Percentiles rank a stretch among this genome's conserved stretches.
These are phyloP conservation scores for Paraconiothyrium sp. DNA, from an alignment of 2,329 filamentous ascomycete genomes.

Conservation along the genomic window DNA sequence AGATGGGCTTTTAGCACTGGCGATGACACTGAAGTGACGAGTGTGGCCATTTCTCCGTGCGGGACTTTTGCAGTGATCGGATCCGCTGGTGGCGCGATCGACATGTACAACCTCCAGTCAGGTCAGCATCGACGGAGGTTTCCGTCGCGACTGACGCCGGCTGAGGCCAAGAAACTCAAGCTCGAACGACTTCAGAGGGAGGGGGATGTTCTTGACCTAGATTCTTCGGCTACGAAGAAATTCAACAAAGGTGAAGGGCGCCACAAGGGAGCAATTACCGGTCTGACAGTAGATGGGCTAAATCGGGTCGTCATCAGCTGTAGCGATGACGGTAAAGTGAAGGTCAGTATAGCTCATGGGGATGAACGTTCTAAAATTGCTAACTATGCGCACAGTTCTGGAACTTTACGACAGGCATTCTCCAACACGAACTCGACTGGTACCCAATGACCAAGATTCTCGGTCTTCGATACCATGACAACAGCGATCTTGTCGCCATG, in stretches of 20 bases:
- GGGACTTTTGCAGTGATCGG: slow-evolving; percentile 94
- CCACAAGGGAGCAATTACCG: slow-evolving; percentile 84
- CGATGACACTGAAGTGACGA: slow-evolving; percentile 81
- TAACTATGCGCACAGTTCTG: slow-evolving; percentile 70
- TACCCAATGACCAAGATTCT: slow-evolving; percentile 78
- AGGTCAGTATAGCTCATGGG: slow-evolving; percentile 55
- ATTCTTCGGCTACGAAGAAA: slow-evolving; percentile 50
- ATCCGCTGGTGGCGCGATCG: slow-evolving; percentile 81
- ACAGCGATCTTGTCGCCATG: slow-evolving; percentile 86
- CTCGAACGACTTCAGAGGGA: slow-evolving; percentile 67
- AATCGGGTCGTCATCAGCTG: slow-evolving; percentile 88
- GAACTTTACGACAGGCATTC: slow-evolving; percentile 86
- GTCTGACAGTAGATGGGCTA: slow-evolving; percentile 86
- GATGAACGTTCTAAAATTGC: slow-evolving; percentile 1
- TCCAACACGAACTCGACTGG: slow-evolving; percentile 86
- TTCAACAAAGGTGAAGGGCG: slow-evolving; percentile 68
- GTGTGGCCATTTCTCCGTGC: slow-evolving; percentile 88
- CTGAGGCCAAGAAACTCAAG: slow-evolving; percentile 81
- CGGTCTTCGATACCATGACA: slow-evolving; percentile 80
- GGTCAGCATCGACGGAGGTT: slow-evolving; percentile 88
- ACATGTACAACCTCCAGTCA: slow-evolving; percentile 97
- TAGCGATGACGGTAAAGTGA: slow-evolving; percentile 88
- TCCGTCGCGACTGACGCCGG: slow-evolving; percentile 78
- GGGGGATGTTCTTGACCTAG: slow-evolving; percentile 58
- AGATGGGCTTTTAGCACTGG: slow-evolving; percentile 91